phyloP scores from a whole-genome alignment of 2,329 filamentous ascomycete species.

The Tolypocladium cylindrosporum region DNA sequence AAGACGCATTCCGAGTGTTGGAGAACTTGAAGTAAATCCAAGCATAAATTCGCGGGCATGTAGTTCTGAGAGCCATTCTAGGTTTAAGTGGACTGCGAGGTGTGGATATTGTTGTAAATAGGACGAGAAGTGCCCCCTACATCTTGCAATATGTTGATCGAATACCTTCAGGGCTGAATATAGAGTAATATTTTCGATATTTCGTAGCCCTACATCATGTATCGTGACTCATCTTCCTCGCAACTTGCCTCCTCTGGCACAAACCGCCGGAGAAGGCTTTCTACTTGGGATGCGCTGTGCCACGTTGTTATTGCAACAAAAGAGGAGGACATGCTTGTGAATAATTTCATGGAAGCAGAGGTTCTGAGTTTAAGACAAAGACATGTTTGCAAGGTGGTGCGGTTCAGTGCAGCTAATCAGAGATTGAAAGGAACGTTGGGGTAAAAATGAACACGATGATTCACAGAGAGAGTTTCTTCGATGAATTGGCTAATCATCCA shows the following conservation, averaged over 20 bases:
- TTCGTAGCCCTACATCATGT: no score
- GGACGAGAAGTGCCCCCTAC: neutral
- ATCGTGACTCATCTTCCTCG: neutral
- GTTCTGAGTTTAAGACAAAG: no score
- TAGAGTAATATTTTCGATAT: neutral
- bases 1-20: neutral
- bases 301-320: no score
- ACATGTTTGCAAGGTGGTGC: no score
- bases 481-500: no score
- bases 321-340: no score
- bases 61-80: neutral
- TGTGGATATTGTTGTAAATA: neutral
- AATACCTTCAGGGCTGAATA: neutral
- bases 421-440: no score
- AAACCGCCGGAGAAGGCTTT: no score
- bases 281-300: neutral
- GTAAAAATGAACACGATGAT: no score
- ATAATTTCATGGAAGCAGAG: no score
- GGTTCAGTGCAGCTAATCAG: no score
- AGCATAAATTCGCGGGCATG: neutral
- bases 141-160: neutral
- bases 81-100: neutral
- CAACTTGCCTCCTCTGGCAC: neutral
- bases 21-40: neutral
- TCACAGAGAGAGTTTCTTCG: no score